phyloP scores from a whole-genome alignment of 2,329 filamentous ascomycete species.

The Herpomyces periplanetae region DNA sequence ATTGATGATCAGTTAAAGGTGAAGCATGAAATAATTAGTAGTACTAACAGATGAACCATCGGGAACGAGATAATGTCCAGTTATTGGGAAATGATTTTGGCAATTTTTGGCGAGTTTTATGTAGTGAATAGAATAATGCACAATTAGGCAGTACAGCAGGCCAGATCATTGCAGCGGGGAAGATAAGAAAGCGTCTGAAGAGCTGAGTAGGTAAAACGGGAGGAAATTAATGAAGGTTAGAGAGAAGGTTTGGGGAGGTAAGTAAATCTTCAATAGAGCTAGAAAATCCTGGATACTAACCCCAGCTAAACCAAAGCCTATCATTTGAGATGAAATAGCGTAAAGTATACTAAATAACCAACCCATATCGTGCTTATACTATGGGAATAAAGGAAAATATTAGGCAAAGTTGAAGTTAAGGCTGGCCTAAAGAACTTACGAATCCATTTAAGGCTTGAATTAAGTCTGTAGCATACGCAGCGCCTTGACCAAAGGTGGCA shows the following conservation, averaged over 20 bases:
- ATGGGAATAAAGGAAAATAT: conserved; percentile 14
- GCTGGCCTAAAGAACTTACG: no score
- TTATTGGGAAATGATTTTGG: conserved; percentile 18
- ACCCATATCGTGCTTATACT: conserved; percentile 29
- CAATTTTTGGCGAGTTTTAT: conserved; percentile 17
- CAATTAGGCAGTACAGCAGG: conserved; percentile 23
- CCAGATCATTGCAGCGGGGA: conserved; percentile 33
- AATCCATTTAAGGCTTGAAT: conserved; percentile 15
- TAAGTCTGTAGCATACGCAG: conserved; percentile 30
- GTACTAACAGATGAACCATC: conserved; percentile 18
- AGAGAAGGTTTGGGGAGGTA: conserved; percentile 3
- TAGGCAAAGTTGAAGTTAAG: no score
- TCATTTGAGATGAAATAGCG: conserved; percentile 23
- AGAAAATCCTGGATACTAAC: no score
- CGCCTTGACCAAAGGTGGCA: conserved; percentile 18
- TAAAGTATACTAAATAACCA: conserved; percentile 23
- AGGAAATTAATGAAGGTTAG: no score
- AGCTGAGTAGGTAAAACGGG: conserved; percentile 5
- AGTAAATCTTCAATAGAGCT: no score
- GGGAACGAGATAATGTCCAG: conserved; percentile 22
- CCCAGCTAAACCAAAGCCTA: no score
- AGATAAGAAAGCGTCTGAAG: conserved; percentile 8
- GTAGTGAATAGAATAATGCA: conserved; percentile 28
- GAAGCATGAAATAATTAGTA: conserved; percentile 10
- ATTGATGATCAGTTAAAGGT: background rate